Conservation (phyloP, 1,284 basidiomycete genomes). For the Malassezia vespertilionis region DNA sequence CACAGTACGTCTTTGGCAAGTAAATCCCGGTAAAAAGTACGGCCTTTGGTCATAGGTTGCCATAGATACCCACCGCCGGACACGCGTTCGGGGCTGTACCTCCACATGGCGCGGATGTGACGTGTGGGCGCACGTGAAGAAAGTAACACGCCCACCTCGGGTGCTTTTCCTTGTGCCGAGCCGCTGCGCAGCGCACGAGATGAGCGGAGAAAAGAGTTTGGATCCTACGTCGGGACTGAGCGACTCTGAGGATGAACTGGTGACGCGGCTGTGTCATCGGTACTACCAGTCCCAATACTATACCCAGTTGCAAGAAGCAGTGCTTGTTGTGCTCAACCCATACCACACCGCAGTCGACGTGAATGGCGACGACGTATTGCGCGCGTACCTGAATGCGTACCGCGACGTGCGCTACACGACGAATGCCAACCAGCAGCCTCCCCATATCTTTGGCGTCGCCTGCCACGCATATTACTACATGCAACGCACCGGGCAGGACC, state of each 20-base stretch:
- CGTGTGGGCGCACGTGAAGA: constrained; percentile 2
- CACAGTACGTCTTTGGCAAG: constrained; percentile 18
- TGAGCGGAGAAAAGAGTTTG: too few relatives aligned
- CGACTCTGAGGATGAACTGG: constrained; percentile 12
- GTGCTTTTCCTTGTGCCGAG: neutral
- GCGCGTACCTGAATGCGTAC: constrained; percentile 37
- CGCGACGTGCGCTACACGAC: constrained; percentile 30
- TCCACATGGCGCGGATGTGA: constrained; percentile 3
- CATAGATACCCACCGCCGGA: neutral
- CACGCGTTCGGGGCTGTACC: too few relatives aligned
- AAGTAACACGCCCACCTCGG: constrained; percentile 5
- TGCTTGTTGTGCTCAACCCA: constrained; percentile 42
- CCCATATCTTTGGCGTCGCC: constrained; percentile 78
- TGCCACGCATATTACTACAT: constrained; percentile 93
- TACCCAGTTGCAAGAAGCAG: constrained; percentile 38
- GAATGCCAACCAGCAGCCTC: constrained; percentile 51
- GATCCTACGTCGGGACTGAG: too few relatives aligned
- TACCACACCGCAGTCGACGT: constrained; percentile 35
- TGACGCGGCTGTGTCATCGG: constrained; percentile 12
- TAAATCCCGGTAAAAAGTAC: constrained; percentile 10
- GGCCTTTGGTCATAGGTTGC: constrained; percentile 13
- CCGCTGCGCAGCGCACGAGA: too few relatives aligned
- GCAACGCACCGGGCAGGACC: constrained; percentile 83
- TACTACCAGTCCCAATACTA: constrained; percentile 21
- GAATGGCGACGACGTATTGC: constrained; percentile 40